Percentiles rank a stretch among this genome's conserved stretches.
phyloP scores from a whole-genome alignment of 306 rosid species.

The Luffa aegyptiaca region DNA sequence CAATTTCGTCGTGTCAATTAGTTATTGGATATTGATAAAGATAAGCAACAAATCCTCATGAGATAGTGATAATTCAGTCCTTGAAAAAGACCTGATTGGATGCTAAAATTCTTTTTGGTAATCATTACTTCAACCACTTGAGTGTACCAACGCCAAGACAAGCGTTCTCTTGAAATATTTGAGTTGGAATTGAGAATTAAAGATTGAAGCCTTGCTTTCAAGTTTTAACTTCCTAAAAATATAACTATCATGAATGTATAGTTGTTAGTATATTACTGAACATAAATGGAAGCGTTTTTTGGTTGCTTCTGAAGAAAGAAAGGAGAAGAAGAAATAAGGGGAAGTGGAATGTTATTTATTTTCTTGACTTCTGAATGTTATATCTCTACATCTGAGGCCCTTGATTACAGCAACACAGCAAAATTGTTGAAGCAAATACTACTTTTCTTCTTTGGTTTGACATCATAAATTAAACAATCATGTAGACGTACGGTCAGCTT shows the following conservation, averaged over 20 bases:
- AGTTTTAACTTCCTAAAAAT: neutral
- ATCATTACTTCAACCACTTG: neutral
- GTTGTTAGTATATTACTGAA: neutral
- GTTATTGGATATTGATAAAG: neutral
- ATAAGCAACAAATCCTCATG: neutral
- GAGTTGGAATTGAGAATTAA: neutral
- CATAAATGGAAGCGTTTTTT: neutral
- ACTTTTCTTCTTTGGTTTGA: neutral
- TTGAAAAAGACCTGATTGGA: neutral
- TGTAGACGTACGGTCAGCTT: neutral
- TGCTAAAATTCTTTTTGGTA: neutral
- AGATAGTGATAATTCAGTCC: neutral
- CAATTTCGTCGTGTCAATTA: constrained; percentile 1
- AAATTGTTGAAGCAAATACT: neutral
- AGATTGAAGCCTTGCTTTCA: neutral
- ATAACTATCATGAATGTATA: neutral
- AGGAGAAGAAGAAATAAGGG: neutral
- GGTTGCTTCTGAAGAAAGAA: neutral
- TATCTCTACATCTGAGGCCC: neutral
- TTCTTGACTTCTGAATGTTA: neutral
- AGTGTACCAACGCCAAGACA: neutral
- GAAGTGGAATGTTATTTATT: neutral
- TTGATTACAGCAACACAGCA: neutral
- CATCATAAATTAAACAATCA: neutral
- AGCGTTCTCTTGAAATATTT: neutral